These are phyloP conservation scores for Auriscalpium vulgare DNA, from an alignment of 768 basidiomycete genomes.

Conservation along the genomic window DNA sequence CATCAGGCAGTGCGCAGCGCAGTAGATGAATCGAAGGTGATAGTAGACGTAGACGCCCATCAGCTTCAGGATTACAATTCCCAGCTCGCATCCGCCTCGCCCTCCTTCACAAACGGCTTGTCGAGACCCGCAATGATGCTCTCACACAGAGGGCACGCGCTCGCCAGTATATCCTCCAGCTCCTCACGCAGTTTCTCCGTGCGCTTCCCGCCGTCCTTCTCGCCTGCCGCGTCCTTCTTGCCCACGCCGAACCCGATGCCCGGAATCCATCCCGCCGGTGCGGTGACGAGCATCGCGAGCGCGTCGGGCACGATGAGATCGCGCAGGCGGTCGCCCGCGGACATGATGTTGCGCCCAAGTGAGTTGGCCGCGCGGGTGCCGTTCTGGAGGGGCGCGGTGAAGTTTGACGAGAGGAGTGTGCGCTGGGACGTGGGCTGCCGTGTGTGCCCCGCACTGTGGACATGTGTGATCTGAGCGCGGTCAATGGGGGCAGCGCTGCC, in stretches of 20 bases:
- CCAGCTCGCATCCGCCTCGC: slow-evolving; percentile 76
- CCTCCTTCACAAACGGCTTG: slow-evolving; percentile 75
- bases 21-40: too few relatives aligned
- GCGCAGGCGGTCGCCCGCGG: slow-evolving; percentile 81
- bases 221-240: slow-evolving; percentile 34
- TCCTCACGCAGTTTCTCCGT: slow-evolving; percentile 71
- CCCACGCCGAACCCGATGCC: slow-evolving; percentile 44
- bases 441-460: slow-evolving; percentile 17
- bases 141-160: slow-evolving; percentile 91
- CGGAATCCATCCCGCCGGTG: slow-evolving; percentile 66
- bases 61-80: slow-evolving; percentile 34
- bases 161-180: slow-evolving; percentile 83
- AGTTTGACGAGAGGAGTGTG: slow-evolving; percentile 69
- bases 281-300: slow-evolving; percentile 74
- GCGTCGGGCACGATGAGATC: slow-evolving; percentile 94
- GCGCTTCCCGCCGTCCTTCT: slow-evolving; percentile 50
- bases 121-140: slow-evolving; percentile 81
- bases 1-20: too few relatives aligned
- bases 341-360: slow-evolving; percentile 73
- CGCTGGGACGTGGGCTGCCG: slow-evolving; percentile 49
- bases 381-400: slow-evolving; percentile 50
- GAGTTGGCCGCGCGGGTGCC: slow-evolving; percentile 58
- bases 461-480: slow-evolving; percentile 13
- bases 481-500: slow-evolving; percentile 29
- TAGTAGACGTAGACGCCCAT: too few relatives aligned